Evolutionary conservation across 257 asterid genomes (phyloP), one percentile per base, ranked within the genome.

Genomic region (Penstemon eatonii): DNA sequence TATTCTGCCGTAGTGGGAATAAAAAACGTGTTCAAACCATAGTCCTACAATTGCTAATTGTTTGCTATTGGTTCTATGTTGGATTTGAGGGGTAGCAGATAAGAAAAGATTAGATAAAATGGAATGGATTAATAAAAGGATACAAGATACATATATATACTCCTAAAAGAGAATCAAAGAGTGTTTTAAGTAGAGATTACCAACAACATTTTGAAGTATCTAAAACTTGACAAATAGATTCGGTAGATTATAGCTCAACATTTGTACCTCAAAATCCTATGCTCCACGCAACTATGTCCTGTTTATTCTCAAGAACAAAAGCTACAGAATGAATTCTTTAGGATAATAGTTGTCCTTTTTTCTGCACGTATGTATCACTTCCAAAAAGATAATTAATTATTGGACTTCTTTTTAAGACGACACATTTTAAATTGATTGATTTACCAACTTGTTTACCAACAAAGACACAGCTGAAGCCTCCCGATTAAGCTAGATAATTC

Each of bases 1-100:
- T 75, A 75, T 70, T 70, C 70, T 60, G 58, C 33, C 45, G 54
- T 66, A 71, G 58, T 76, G 71, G 77, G 77, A 60, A 66, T 71
- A 38, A 63, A 64, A 15, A 59, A 53, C 63, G 74, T 53, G 74
- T 62, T n/a, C 37, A 12, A 62, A 56, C 60, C 58, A 44, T 12
- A 53, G 66, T 60, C 60, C 37, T 69, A 63, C 69, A 56, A 4
- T 9, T 60, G 53, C 4, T 10, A 41, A 54, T 25, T 8, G 2
- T 44, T 47, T 55, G 66, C 19, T 9, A 8, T 3, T 13, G 8
- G 38, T 51, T 56, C 15, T 40, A 5, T 75, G 72, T 46, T 19
- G 65, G 69, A 42, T 63, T 51, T 39, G 66, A 49, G 46, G 36
- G 13, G 58, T 63, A 19, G 13, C 62, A 19, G 51, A 61, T 51